Evolutionary conservation across 2,329 filamentous ascomycete genomes (phyloP), one percentile per base, ranked within the genome.

Genomic region (Ramichloridium luteum): DNA sequence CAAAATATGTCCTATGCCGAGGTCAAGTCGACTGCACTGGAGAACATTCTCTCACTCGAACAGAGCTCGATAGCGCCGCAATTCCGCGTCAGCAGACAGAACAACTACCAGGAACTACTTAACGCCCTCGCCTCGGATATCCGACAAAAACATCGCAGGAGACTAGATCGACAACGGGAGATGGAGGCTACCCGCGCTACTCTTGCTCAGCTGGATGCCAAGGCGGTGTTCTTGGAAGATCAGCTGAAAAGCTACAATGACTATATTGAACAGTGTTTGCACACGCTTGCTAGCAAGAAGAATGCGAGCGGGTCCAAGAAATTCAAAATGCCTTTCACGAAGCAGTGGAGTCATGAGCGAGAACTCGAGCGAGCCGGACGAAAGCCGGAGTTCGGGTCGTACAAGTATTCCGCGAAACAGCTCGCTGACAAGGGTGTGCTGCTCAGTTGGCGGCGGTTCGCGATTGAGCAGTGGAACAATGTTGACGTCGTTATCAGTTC

Each of bases 261-360:
- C 61, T 98, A 98, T 60, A 93, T 98, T 51, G 92, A 98, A 62
- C 86, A 93, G 57, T 88, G 90, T 29, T 94, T 98, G 83, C 71
- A 86, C 38, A 98, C 92, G 4, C 67, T 98, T 36, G 90, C 96
- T 58, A 93, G 82, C 61, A 93, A 94, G 59, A 94, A 94, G 61
- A 92, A 92, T 64, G 93, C 92, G 58, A 23, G 20, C 20, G 20
- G 8, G 8, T 8, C 8, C 20, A n/a, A n/a, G 20, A 74, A 80
- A 32, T 94, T 94, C 67, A 70, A 94, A 34, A 72, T 98, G 56
- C 90, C 90, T 10, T 98, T 98, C 57, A 94, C 88, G 14, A 93
- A 93, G 53, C 90, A 98, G 58, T 98, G 93, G 73, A 93, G 94
- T 58, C 90, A 98, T 60, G 85, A 96, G 62, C 79, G 85, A 44